A percentile compares a stretch with the other conserved stretches of the same genome.
Evolutionary conservation across 1,284 basidiomycete genomes (phyloP).

Genomic region (Hypsizygus ulmarius): DNA sequence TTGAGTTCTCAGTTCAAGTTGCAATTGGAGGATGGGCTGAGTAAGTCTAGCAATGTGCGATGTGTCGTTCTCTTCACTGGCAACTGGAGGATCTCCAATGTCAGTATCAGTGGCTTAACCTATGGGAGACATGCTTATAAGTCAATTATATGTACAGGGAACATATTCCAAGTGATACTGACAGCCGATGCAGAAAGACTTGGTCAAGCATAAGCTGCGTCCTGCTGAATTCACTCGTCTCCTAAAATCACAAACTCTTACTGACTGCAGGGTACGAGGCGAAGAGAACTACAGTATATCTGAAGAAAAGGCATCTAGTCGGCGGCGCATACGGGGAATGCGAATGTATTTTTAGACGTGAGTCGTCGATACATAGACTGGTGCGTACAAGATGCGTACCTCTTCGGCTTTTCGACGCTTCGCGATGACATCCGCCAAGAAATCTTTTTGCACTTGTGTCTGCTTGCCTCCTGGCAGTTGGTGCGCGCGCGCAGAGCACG

Average conservation of each 20-base stretch:
- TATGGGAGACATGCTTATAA: too few species aligned
- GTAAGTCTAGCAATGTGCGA: too few species aligned
- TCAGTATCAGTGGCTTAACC: too few species aligned
- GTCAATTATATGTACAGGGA: too few species aligned
- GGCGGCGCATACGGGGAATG: slow-evolving; percentile 18
- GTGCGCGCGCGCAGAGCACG: slow-evolving; percentile 24
- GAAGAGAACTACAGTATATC: slow-evolving; percentile 9
- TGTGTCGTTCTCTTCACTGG: too few species aligned
- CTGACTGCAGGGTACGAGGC: neutral
- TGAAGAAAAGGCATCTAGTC: slow-evolving; percentile 38
- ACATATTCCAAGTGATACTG: too few species aligned
- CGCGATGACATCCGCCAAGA: slow-evolving; percentile 7
- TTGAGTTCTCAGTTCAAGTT: too few species aligned
- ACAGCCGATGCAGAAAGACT: too few species aligned
- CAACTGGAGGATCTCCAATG: too few species aligned
- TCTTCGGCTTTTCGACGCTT: neutral
- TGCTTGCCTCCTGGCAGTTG: slow-evolving; percentile 11
- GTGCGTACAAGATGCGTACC: slow-evolving; percentile 7
- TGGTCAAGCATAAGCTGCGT: too few species aligned
- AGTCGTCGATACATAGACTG: neutral
- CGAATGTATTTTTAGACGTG: slow-evolving; percentile 3
- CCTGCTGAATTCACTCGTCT: neutral
- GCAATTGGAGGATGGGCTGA: too few species aligned
- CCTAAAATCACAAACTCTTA: slow-evolving; percentile 9
- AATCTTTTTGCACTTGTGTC: slow-evolving; percentile 1